Evolutionary conservation across 2,329 filamentous ascomycete genomes (phyloP).

Genomic region (Septoria linicola): DNA sequence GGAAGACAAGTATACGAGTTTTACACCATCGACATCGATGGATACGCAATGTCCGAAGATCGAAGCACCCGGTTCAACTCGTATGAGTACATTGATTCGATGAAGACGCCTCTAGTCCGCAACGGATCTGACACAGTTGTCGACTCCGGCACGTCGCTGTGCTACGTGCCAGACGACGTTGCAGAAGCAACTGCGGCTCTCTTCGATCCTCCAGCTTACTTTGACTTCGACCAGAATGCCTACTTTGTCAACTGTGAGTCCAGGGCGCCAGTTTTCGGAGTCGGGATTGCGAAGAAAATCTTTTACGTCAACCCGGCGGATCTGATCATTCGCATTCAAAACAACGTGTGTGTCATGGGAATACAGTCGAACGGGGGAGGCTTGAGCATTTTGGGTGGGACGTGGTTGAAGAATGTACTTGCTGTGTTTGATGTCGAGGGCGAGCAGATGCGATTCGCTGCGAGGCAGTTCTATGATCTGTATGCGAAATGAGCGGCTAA

Average conservation of each 20-base stretch:
- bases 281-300: slow-evolving; percentile 42
- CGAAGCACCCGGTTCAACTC: slow-evolving; percentile 30
- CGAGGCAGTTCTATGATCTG: slow-evolving; percentile 32
- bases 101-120: slow-evolving; percentile 21
- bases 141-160: slow-evolving; percentile 47
- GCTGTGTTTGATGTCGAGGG: slow-evolving; percentile 53
- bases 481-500: neutral
- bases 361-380: slow-evolving; percentile 37
- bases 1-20: slow-evolving; percentile 39
- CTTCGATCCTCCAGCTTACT: slow-evolving; percentile 46
- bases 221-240: slow-evolving; percentile 30
- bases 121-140: slow-evolving; percentile 44
- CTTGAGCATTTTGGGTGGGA: slow-evolving; percentile 47
- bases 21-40: slow-evolving; percentile 41
- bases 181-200: slow-evolving; percentile 41
- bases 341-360: slow-evolving; percentile 35
- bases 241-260: slow-evolving; percentile 48
- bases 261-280: slow-evolving; percentile 42
- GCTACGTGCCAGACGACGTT: slow-evolving; percentile 43
- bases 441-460: slow-evolving; percentile 49
- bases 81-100: slow-evolving; percentile 21
- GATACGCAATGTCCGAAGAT: slow-evolving; percentile 32
- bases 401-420: slow-evolving; percentile 53
- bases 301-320: slow-evolving; percentile 36
- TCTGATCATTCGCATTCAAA: slow-evolving; percentile 29